phyloP scores from a whole-genome alignment of 208 protist genomes.

The Kentomonas sorsogonicus region DNA sequence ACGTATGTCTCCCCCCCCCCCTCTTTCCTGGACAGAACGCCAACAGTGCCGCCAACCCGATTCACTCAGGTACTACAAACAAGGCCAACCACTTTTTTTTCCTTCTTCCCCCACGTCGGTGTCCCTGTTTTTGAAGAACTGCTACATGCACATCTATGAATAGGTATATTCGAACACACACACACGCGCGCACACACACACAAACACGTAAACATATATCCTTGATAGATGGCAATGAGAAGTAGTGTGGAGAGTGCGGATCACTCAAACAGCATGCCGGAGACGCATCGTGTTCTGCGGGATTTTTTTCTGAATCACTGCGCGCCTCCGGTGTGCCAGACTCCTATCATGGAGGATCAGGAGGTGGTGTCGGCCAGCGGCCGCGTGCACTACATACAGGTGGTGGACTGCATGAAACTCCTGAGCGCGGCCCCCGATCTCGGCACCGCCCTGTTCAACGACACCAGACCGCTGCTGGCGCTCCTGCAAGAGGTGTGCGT shows the following conservation, averaged over 20 bases:
- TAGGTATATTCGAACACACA: too few relatives aligned
- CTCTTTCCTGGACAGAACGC: too few relatives aligned
- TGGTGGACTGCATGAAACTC: constrained; percentile 78
- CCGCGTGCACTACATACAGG: constrained; percentile 48
- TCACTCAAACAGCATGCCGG: not conserved
- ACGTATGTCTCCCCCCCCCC: too few relatives aligned
- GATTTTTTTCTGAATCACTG: constrained; percentile 58
- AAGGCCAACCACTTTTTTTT: too few relatives aligned
- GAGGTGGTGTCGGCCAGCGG: constrained; percentile 9
- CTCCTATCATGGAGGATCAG: constrained; percentile 1
- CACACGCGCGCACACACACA: too few relatives aligned
- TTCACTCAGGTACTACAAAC: too few relatives aligned
- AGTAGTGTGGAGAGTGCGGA: not conserved
- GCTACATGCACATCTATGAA: too few relatives aligned
- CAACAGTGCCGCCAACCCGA: too few relatives aligned
- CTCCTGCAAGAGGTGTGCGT: constrained; percentile 45
- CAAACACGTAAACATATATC: too few relatives aligned
- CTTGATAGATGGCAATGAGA: too few relatives aligned
- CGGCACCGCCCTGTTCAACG: constrained; percentile 31
- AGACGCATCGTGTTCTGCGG: constrained; percentile 18
- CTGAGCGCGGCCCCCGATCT: constrained; percentile 45
- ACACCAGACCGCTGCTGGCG: constrained; percentile 34
- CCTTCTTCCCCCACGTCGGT: too few relatives aligned
- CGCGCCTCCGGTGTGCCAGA: constrained; percentile 39
- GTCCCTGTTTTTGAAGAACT: too few relatives aligned